Base-by-base conservation (phyloP, 345 rosid genomes). In the Citrus unshiu region DNA sequence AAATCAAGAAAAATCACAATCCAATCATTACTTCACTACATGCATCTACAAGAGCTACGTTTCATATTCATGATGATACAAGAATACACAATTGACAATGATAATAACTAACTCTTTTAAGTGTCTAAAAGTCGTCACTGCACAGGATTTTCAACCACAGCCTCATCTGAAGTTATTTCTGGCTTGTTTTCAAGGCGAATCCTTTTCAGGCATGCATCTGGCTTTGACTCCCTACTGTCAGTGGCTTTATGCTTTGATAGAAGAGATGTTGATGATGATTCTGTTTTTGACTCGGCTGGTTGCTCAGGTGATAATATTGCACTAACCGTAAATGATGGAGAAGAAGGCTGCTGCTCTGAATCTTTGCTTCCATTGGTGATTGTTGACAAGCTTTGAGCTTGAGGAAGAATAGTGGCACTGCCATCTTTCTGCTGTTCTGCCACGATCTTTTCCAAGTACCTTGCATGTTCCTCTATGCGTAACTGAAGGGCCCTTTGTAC, bases 381-480 rank as follows among this genome's bases (percentile, higher is more conserved):
- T 9, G 84, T 74, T 60, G 90, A 79, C 80, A 83, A 56, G 77
- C 82, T 82, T 74, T 68, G 80, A 40, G 90, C 81, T 74, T 68
- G 82, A 35, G 89, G 85, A 73, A 86, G 78, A 65, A 88, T 72
- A 32, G 88, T 72, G 66, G 81, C 86, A 35, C 76, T 67, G 58
- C 97, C 94, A 39, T 92, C 85, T 87, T 85, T 89, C 87, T 88
- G 89, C 71, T 95, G 97, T 69, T 95, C 92, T 81, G 92, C 98
- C 86, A 95, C 74, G 77, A 95, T 90, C 87, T 87, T 91, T 76
- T 91, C 92, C 86, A 95, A 87, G 85, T 93, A 93, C 77, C 85
- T 89, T 40, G 94, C 98, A 32, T 95, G 98, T 79, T 93, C 94
- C 86, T 95, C 98, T 68, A 95, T 95, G 65, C 98, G 91, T 63